Evolutionary conservation across 768 basidiomycete species (phyloP).

Genomic region (Macrolepiota albuminosa): DNA sequence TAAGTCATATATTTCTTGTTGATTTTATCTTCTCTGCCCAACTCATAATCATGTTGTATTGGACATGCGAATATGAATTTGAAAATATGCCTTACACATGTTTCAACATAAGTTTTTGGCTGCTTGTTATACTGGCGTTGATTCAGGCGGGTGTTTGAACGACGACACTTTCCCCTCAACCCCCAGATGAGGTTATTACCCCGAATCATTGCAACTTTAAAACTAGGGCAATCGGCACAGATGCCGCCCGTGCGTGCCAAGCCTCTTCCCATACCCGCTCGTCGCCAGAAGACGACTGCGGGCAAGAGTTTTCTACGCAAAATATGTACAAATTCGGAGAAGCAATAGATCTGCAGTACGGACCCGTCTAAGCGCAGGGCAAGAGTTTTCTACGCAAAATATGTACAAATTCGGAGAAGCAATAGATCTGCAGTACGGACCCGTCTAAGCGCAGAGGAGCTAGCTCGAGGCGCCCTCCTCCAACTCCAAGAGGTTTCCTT

Average conservation of each 20-base stretch:
- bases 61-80: conserved; percentile 11
- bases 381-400: neutral
- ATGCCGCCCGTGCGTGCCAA: conserved; percentile 6
- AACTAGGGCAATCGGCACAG: conserved; percentile 14
- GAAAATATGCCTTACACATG: neutral
- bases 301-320: neutral
- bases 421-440: conserved; percentile 9
- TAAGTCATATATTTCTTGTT: conserved; percentile 19
- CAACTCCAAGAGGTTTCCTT: conserved; percentile 22
- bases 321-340: neutral
- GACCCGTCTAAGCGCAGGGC: conserved; percentile 13
- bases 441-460: conserved; percentile 12
- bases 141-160: conserved; percentile 3
- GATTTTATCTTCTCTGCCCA: conserved; percentile 10
- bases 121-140: neutral
- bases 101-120: neutral
- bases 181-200: conserved; percentile 4
- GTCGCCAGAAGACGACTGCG: conserved; percentile 2
- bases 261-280: conserved; percentile 17
- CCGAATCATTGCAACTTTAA: conserved; percentile 23
- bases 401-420: neutral
- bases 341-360: conserved; percentile 4
- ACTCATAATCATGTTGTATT: conserved; percentile 13
- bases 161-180: conserved; percentile 14
- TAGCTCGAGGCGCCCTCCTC: conserved; percentile 24